phyloP scores from a whole-genome alignment of 2,329 filamentous ascomycete species.

The Aphanoascus verrucosus region DNA sequence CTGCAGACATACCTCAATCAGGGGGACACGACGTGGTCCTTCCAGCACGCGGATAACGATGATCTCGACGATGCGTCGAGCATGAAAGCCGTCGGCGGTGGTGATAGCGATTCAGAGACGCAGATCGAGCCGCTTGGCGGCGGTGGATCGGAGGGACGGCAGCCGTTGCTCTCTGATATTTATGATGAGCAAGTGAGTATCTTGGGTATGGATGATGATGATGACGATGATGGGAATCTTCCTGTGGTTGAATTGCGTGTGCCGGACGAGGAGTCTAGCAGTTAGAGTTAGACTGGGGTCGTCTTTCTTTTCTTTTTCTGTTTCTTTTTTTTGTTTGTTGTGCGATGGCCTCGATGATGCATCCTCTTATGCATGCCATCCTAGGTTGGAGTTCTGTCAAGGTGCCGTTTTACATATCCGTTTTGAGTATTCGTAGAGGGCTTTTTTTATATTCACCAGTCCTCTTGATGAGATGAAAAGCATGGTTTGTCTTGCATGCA shows the following conservation, averaged over 20 bases:
- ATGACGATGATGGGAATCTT: constrained; percentile 30
- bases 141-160: constrained; percentile 7
- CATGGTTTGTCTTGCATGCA: background rate
- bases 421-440: too few relatives aligned
- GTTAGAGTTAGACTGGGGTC: background rate
- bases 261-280: constrained; percentile 24
- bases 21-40: background rate
- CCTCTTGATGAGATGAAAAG: background rate
- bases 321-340: background rate
- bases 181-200: constrained; percentile 6
- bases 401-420: too few relatives aligned
- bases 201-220: constrained; percentile 16
- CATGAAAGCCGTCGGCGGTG: constrained; percentile 32
- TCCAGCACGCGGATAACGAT: constrained; percentile 19
- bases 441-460: background rate
- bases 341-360: too few relatives aligned
- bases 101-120: constrained; percentile 21
- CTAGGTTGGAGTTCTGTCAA: too few relatives aligned
- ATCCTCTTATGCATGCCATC: too few relatives aligned
- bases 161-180: constrained; percentile 8
- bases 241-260: constrained; percentile 35
- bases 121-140: constrained; percentile 16
- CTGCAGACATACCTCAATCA: background rate
- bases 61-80: constrained; percentile 32
- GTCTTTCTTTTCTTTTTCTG: background rate